Evolutionary conservation across 306 rosid genomes (phyloP).

Genomic region (Prunus mongolica): DNA sequence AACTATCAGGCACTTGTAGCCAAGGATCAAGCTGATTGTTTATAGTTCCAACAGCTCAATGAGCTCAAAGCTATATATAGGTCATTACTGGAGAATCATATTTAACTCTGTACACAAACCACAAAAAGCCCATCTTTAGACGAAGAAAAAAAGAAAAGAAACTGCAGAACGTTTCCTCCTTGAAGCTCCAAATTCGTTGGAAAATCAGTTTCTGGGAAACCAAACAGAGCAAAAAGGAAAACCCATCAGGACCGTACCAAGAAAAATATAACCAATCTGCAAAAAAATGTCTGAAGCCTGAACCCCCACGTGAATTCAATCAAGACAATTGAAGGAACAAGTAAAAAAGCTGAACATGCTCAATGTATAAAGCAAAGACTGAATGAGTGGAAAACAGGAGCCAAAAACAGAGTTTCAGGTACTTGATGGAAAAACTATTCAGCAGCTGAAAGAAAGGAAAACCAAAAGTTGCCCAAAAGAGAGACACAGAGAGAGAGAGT

Average conservation of each 20-base stretch:
- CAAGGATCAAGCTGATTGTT: neutral
- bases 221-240: neutral
- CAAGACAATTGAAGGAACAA: conserved; percentile 5
- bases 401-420: conserved; percentile 31
- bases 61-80: conserved; percentile 9
- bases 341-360: conserved; percentile 25
- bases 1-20: neutral
- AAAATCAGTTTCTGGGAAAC: conserved; percentile 19
- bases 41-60: neutral
- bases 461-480: conserved; percentile 27
- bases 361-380: conserved; percentile 24
- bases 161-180: conserved; percentile 4
- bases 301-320: conserved; percentile 35
- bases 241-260: neutral
- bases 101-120: neutral
- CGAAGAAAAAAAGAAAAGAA: neutral
- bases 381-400: conserved; percentile 29
- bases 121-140: neutral
- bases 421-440: conserved; percentile 28
- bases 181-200: conserved; percentile 16
- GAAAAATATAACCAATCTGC: conserved; percentile 23
- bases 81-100: conserved; percentile 6
- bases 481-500: conserved; percentile 18
- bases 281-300: conserved; percentile 18
- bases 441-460: conserved; percentile 23